Evolutionary conservation across 495 filamentous ascomycete species (phyloP), one percentile per base, ranked within the genome.

Genomic region (Lasiosphaeria hispida): DNA sequence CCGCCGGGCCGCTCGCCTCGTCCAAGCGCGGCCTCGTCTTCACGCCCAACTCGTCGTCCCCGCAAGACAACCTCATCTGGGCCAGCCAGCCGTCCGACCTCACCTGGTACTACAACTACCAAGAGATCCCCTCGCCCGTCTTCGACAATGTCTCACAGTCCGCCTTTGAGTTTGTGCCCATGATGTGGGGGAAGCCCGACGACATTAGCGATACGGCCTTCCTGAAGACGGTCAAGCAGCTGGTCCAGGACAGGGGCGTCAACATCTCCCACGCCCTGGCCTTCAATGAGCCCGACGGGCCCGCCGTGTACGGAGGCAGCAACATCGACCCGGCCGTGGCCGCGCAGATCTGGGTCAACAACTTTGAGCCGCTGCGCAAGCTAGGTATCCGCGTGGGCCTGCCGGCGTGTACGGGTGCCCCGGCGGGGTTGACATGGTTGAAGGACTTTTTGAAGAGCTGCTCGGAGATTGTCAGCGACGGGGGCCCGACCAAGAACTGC

Each of bases 41-140:
- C 72, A 75, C 88, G 18, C 77, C 84, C 4, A 79, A 77, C 35
- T 18, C 64, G 1, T 63, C 75, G 2, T 70, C 75, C 53, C 79
- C 78, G 3, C 48, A 66, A 1, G 87, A 91, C 68, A 81, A 87
- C 70, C 57, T 70, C 11, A 78, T 86, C 54, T 90, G 87, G 85
- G 69, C 74, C 36, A 61, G 69, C 11, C 50, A 73, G 7, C 69
- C 65, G 33, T 81, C 79, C 7, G 79, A 82, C 49, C 66, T 92
- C 60, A 89, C 85, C 1, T 92, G 89, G 89, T 92, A 92, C 74
- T 92, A 92, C 80, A 90, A 90, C 73, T 92, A 91, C 71, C 60
- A 63, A 13, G 62, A 75, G 43, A 63, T 65, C 2, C 86, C 86
- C 23, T 81, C 85, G 9, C 40, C 76, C 0, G 69, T 69, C 23